These are phyloP conservation scores for Trichoderma endophyticum DNA, from an alignment of 2,329 filamentous ascomycete genomes.

Conservation along the genomic window DNA sequence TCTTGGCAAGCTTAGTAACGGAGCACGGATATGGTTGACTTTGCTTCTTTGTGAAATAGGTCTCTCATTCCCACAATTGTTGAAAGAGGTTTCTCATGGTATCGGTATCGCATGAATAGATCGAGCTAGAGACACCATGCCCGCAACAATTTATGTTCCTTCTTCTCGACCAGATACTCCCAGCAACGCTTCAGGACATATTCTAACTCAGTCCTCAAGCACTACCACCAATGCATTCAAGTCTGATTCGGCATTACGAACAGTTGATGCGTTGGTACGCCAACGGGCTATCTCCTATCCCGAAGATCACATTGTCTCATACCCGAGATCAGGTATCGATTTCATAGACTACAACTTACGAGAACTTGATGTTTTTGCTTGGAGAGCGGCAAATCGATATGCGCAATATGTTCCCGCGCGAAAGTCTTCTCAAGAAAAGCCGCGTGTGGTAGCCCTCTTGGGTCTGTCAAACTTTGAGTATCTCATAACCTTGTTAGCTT, in stretches of 20 bases:
- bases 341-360: not conserved
- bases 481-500: conserved; percentile 4
- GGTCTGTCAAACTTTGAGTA: conserved; percentile 5
- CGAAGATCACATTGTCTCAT: conserved; percentile 2
- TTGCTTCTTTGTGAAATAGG: not conserved
- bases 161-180: not conserved
- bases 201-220: not conserved
- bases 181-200: not conserved
- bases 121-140: not conserved
- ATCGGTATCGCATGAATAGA: too few species aligned
- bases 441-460: not conserved
- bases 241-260: not conserved
- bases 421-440: not conserved
- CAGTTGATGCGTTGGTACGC: conserved; percentile 1
- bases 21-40: not conserved
- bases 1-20: not conserved
- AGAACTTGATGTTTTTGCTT: conserved; percentile 6
- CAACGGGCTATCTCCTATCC: not conserved
- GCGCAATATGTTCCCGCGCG: not conserved
- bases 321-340: not conserved
- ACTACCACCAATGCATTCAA: not conserved
- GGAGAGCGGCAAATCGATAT: conserved; percentile 2
- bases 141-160: not conserved
- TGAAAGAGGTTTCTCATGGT: not conserved
- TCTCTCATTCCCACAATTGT: not conserved